Base-by-base conservation (phyloP, 192 early-diverging fungal genomes). In the Entophlyctis helioformis region DNA sequence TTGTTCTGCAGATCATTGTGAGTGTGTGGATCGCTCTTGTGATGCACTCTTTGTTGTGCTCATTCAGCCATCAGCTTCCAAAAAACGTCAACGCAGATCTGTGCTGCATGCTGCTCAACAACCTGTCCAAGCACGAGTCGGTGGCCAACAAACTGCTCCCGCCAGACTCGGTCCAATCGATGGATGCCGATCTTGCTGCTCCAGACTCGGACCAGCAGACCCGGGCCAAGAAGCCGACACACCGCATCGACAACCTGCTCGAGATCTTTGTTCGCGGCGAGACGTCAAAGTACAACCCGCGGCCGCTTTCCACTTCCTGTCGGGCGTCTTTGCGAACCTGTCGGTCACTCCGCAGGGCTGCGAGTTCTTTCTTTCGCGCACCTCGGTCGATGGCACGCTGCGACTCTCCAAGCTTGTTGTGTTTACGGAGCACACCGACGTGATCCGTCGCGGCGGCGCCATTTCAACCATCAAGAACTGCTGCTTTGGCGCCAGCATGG, bases 301-400 rank as follows among this genome's bases (percentile, higher is more conserved):
- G 32, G 89, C 90, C 23, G 71, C 76, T 21, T 95, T 66, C 53
- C 63, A 87, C 34, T 94, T 89, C 46, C 72, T 98, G 51, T 84
- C 84, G 22, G 87, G 85, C 32, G 91, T 96, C 10, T 93, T 98
- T 70, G 88, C 88, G 13, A 89, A 94, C 36, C 54, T 94, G 23
- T 77, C 88, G 2, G 68, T 59, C 31, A 41, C 53, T 20, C 56
- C 56, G 18, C 40, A 24, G 1, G 64, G 93, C 20, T 69, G 67
- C 0, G 77, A 67, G 33, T 87, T 87, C 54, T 62, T 94, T 32
- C 57, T 44, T 8, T 63, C 63, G 19, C 67, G 67, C 39, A 70
- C 85, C 1, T 51, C 57, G 1, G 69, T 82, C 39, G 82, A 87
- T 39, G 72, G 60, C 12, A 54, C 78, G 32, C 58, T 83, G 19